These are phyloP conservation scores for Monosporascus sp. DNA, from an alignment of 2,329 filamentous ascomycete species.

Conservation along the genomic window DNA sequence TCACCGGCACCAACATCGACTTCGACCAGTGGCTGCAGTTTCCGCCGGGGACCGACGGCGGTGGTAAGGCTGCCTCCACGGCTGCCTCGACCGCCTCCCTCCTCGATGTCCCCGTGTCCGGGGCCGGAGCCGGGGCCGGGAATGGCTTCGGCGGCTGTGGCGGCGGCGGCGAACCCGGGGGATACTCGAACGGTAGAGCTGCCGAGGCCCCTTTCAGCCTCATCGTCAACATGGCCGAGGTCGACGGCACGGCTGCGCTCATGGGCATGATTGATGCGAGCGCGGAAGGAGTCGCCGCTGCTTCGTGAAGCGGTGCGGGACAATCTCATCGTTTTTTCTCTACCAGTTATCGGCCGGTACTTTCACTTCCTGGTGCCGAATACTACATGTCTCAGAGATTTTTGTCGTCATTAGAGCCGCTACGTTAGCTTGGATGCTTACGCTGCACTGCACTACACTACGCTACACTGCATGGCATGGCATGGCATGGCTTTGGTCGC, in stretches of 20 bases:
- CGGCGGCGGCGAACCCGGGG: background rate
- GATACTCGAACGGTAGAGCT: background rate
- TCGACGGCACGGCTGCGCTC: background rate
- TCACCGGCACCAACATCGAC: slow-evolving; percentile 48
- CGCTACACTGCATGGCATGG: too few relatives aligned
- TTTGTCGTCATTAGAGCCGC: too few relatives aligned
- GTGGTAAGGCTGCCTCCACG: slow-evolving; percentile 27
- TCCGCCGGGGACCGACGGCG: slow-evolving; percentile 35
- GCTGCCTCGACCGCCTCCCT: background rate
- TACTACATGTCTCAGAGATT: too few relatives aligned
- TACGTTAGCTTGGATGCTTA: too few relatives aligned
- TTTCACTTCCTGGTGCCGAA: too few relatives aligned
- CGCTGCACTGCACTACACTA: too few relatives aligned
- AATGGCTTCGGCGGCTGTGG: background rate
- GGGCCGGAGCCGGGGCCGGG: background rate
- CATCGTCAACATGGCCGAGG: background rate
- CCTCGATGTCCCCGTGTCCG: too few relatives aligned
- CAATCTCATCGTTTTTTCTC: too few relatives aligned
- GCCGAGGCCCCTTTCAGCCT: background rate
- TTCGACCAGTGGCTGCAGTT: slow-evolving; percentile 57
- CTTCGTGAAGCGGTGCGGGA: background rate
- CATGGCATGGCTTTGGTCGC: too few relatives aligned
- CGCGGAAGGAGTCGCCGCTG: background rate
- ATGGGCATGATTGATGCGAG: background rate
- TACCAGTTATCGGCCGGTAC: too few relatives aligned